These are phyloP conservation scores for Solanum arcanum DNA, from an alignment of 257 asterid species.

Conservation along the genomic window DNA sequence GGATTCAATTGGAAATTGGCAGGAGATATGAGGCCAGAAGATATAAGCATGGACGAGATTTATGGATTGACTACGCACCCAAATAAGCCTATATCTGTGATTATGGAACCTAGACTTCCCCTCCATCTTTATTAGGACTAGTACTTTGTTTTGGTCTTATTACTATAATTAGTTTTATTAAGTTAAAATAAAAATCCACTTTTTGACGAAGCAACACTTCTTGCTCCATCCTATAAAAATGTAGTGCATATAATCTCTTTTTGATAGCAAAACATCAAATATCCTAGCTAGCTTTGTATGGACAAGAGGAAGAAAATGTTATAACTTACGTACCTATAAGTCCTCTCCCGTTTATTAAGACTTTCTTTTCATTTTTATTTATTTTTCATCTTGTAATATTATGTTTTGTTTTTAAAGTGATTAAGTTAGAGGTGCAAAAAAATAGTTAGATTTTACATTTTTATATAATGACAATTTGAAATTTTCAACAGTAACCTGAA, in stretches of 20 bases:
- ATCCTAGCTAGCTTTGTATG: background rate
- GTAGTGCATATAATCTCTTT: background rate
- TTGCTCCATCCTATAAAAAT: background rate
- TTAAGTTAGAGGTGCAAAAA: background rate
- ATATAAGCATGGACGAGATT: conserved; percentile 15
- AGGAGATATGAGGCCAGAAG: conserved; percentile 8
- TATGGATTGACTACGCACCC: conserved; percentile 13
- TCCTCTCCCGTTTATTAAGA: no score
- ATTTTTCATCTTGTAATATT: background rate
- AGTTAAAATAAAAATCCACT: background rate
- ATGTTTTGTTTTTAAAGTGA: background rate
- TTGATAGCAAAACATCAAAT: no score
- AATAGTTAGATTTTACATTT: background rate
- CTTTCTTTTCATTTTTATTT: no score
- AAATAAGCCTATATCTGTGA: background rate
- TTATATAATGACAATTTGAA: no score
- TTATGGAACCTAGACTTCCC: background rate
- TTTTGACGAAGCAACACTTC: background rate
- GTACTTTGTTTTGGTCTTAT: background rate
- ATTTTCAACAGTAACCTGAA: no score
- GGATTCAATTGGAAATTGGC: background rate
- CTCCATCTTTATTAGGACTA: background rate
- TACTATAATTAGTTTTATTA: background rate
- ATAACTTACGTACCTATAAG: no score
- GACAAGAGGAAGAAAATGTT: background rate